Percentiles rank a stretch among this genome's conserved stretches.
These are phyloP conservation scores for Kurtzmaniella quercitrusa DNA, from an alignment of 1,139 yeast genomes.

Conservation along the genomic window DNA sequence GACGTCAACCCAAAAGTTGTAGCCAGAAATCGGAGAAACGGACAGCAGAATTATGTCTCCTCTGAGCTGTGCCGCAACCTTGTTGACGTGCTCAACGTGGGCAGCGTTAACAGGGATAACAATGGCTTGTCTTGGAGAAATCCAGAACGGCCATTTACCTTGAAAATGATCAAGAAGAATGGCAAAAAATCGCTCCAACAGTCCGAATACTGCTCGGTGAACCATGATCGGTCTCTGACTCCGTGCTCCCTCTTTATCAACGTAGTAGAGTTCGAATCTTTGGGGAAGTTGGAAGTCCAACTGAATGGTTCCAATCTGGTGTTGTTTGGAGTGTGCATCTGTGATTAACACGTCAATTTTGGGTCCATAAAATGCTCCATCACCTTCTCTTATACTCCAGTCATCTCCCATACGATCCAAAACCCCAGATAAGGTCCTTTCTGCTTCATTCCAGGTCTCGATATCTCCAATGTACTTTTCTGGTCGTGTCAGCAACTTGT, in stretches of 20 bases:
- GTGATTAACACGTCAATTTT: conserved; percentile 82
- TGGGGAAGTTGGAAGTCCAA: conserved; percentile 92
- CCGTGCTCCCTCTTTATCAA: conserved; percentile 44
- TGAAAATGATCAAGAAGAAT: conserved; percentile 83
- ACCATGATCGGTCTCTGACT: conserved; percentile 78
- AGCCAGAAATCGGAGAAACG: conserved; percentile 52
- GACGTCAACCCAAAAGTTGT: conserved; percentile 69
- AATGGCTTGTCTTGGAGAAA: conserved; percentile 90
- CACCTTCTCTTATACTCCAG: conserved; percentile 83
- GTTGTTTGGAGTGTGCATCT: conserved; percentile 79
- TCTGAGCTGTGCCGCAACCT: conserved; percentile 43
- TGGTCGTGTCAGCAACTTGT: conserved; percentile 86
- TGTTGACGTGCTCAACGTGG: conserved; percentile 52
- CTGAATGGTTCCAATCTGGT: conserved; percentile 95
- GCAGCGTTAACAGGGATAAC: conserved; percentile 72
- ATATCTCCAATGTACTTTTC: conserved; percentile 77
- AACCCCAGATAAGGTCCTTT: conserved; percentile 61
- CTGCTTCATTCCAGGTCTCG: conserved; percentile 84
- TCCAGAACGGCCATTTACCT: conserved; percentile 99
- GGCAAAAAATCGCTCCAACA: conserved; percentile 89
- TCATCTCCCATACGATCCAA: conserved; percentile 32
- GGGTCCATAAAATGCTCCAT: conserved; percentile 99
- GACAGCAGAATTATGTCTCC: conserved; percentile 39
- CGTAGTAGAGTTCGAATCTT: conserved; percentile 72
- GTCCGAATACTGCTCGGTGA: conserved; percentile 94